These are phyloP conservation scores for Polygonum maritimum DNA, from an alignment of 148 eudicot genomes.

Conservation along the genomic window DNA sequence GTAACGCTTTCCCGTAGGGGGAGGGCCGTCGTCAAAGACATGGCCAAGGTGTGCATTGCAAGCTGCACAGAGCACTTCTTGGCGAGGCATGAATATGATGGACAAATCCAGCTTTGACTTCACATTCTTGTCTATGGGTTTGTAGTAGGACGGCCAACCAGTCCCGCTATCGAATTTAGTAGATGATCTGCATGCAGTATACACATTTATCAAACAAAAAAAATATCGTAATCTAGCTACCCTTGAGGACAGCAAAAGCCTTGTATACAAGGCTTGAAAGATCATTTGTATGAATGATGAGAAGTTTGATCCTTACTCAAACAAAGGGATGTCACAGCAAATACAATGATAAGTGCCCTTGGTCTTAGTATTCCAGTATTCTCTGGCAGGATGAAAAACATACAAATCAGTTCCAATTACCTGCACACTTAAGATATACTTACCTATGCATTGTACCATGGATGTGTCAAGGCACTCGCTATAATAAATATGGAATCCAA, in stretches of 20 bases:
- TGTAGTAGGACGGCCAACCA: constrained; percentile 92
- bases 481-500: neutral
- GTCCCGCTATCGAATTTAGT: constrained; percentile 95
- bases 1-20: constrained; percentile 81
- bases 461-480: neutral
- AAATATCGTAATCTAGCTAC: no score
- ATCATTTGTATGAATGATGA: neutral
- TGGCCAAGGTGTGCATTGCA: constrained; percentile 95
- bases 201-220: neutral
- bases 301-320: constrained; percentile 39
- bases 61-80: constrained; percentile 69
- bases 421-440: no score
- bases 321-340: constrained; percentile 85
- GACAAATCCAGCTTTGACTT: constrained; percentile 79
- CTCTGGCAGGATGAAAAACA: constrained; percentile 25
- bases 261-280: neutral
- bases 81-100: constrained; percentile 85
- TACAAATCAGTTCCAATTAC: neutral
- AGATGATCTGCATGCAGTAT: constrained; percentile 49
- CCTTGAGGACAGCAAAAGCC: neutral
- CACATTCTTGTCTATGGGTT: constrained; percentile 67
- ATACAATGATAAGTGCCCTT: constrained; percentile 78
- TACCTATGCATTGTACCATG: neutral
- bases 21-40: constrained; percentile 85
- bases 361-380: constrained; percentile 88